Evolutionary conservation across 345 rosid genomes (phyloP).

Genomic region (Reutealis trisperma): DNA sequence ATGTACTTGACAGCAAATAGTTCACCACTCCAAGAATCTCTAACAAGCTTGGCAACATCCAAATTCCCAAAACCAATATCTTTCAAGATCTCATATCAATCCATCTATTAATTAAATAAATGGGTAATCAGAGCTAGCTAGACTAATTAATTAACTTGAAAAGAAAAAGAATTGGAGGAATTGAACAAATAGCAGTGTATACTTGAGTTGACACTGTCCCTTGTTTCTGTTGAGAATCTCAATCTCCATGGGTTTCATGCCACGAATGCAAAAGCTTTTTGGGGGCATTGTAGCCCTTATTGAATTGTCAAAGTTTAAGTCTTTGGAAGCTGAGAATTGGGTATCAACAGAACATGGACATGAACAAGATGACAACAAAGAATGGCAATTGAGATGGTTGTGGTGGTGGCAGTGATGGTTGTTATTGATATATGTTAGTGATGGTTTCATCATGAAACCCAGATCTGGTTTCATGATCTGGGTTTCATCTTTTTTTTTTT

Average conservation of each 20-base stretch:
- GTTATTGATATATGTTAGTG: too few relatives aligned
- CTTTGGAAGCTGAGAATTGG: background rate
- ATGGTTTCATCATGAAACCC: too few relatives aligned
- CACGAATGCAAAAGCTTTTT: too few relatives aligned
- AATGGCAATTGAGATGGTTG: too few relatives aligned
- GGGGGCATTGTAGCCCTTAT: too few relatives aligned
- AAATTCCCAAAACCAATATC: conserved; percentile 37
- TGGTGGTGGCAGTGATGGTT: too few relatives aligned
- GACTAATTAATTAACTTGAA: background rate
- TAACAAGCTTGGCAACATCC: conserved; percentile 33
- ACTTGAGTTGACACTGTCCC: background rate
- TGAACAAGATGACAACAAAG: background rate
- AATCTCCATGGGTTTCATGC: too few relatives aligned
- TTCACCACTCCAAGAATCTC: conserved; percentile 21
- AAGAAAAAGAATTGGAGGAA: background rate
- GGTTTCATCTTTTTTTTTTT: too few relatives aligned
- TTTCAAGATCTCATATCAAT: conserved; percentile 25
- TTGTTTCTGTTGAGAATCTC: too few relatives aligned
- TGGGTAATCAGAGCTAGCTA: background rate
- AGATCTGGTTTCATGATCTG: too few relatives aligned
- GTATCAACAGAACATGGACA: background rate
- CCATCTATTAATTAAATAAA: conserved; percentile 6
- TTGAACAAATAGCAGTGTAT: background rate
- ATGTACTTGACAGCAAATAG: conserved; percentile 31
- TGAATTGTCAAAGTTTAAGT: conserved; percentile 6